Evolutionary conservation across 2,329 filamentous ascomycete genomes (phyloP).

Genomic region (Cladosporium phlei): DNA sequence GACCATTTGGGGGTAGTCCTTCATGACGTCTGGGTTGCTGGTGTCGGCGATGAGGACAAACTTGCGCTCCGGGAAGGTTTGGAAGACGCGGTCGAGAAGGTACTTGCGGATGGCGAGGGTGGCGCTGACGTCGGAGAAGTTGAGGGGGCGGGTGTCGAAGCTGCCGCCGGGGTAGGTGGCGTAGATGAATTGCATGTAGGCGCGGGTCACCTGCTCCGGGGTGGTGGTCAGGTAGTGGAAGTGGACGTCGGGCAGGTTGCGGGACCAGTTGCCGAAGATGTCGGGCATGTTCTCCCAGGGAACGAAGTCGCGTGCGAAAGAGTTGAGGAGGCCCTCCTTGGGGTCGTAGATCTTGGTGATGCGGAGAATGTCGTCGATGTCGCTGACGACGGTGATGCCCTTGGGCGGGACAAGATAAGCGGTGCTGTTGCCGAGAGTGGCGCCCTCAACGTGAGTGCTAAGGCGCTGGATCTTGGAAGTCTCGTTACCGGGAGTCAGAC

Average conservation of each 20-base stretch:
- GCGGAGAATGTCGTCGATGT: slow-evolving; percentile 77
- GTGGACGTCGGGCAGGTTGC: slow-evolving; percentile 62
- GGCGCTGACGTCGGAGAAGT: slow-evolving; percentile 70
- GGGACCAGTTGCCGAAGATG: slow-evolving; percentile 71
- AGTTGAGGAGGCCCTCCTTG: slow-evolving; percentile 68
- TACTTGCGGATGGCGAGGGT: slow-evolving; percentile 67
- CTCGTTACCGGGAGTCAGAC: slow-evolving; percentile 59
- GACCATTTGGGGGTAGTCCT: slow-evolving; percentile 48
- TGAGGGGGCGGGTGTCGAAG: slow-evolving; percentile 72
- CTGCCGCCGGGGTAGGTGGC: slow-evolving; percentile 70
- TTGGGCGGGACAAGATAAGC: slow-evolving; percentile 68
- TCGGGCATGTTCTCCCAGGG: slow-evolving; percentile 76
- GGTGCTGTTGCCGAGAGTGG: slow-evolving; percentile 65
- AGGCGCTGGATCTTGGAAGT: slow-evolving; percentile 62
- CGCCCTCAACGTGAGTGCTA: slow-evolving; percentile 61
- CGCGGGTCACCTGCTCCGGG: slow-evolving; percentile 69
- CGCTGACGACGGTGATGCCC: slow-evolving; percentile 68
- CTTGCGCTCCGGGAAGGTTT: slow-evolving; percentile 68
- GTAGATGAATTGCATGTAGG: slow-evolving; percentile 78
- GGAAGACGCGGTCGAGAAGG: slow-evolving; percentile 66
- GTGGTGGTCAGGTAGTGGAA: slow-evolving; percentile 82
- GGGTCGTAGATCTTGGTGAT: slow-evolving; percentile 76
- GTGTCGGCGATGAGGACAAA: slow-evolving; percentile 75
- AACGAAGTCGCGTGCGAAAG: slow-evolving; percentile 65
- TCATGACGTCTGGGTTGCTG: slow-evolving; percentile 71